Evolutionary conservation across 2,329 filamentous ascomycete genomes (phyloP), one percentile per base, ranked within the genome.

Genomic region (Penicillium paneum): DNA sequence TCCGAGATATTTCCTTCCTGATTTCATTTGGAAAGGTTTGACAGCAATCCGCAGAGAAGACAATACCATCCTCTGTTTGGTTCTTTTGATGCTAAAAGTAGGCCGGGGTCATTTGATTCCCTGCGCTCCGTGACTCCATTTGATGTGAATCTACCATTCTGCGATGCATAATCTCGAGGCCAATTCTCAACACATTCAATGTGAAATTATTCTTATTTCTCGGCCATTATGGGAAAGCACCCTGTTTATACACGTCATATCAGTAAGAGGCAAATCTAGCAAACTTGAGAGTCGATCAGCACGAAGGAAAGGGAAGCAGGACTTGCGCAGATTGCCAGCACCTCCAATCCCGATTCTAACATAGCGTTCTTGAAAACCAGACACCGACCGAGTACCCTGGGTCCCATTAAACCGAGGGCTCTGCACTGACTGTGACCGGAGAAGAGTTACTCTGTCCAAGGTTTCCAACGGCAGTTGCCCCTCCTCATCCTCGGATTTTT

Each of bases 241-340:
- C 10, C 61, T 60, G 28, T 43, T 13, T 1, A 28, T 13, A 31
- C 10, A 28, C 17, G 2, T 21, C 11, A 45, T 49, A 52, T 58
- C 48, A 62, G 54, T 21, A 28, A 44, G 5, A n/a, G 3, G 17
- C 2, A 32, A 8, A 5, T 21, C 6, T 13, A 15, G 3, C 2
- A 36, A 5, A 28, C 2, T n/a, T 3, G 19, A 26, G 26, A 24
- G 3, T 7, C 2, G 3, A 49, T 21, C 5, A 5, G 15, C 3
- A 24, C 3, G 0, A 5, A 49, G 34, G 29, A 43, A 49, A 55
- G 48, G 50, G 45, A 24, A 56, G 41, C 52, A 55, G 32, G 28
- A 65, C 61, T 64, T 65, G 61, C 58, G 61, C 28, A 48, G 58
- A 43, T 65, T 65, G 12, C 63, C 63, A 41, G 62, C 62, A 13